Evolutionary conservation across 2,329 filamentous ascomycete genomes (phyloP).

Genomic region (Diaporthe ilicicola): DNA sequence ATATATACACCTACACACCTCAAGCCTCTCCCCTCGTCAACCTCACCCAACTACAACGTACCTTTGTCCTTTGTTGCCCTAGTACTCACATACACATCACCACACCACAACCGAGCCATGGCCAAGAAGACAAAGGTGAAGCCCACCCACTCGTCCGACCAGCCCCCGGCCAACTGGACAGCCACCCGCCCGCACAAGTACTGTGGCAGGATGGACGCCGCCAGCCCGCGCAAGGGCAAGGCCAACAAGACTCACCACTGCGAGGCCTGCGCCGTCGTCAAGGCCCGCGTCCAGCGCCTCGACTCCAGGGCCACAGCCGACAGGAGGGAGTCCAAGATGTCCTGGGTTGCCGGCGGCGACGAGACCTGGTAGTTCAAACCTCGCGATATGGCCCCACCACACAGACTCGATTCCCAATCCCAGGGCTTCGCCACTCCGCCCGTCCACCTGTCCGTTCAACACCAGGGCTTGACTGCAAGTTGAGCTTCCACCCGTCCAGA

Average conservation of each 20-base stretch:
- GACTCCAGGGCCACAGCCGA: conserved; percentile 24
- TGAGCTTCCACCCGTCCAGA: too few relatives aligned
- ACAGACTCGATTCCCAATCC: background rate
- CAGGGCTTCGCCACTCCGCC: background rate
- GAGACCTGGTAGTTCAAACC: background rate
- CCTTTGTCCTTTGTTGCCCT: too few relatives aligned
- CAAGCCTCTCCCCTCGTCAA: background rate
- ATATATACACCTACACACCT: background rate
- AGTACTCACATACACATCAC: too few relatives aligned
- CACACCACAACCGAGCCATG: background rate
- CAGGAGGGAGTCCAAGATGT: conserved; percentile 32
- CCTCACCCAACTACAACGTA: too few relatives aligned
- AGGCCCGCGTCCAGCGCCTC: conserved; percentile 26
- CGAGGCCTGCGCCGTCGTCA: conserved; percentile 30
- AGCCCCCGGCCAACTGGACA: conserved; percentile 28
- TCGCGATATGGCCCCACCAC: too few relatives aligned
- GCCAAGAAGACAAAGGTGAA: conserved; percentile 41
- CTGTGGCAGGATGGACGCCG: conserved; percentile 32
- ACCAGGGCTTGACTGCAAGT: too few relatives aligned
- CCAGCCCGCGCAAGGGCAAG: conserved; percentile 30
- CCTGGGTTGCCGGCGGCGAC: conserved; percentile 24
- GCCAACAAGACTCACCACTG: conserved; percentile 34
- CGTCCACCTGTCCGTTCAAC: background rate
- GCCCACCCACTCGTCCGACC: conserved; percentile 16
- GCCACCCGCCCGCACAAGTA: conserved; percentile 31